Evolutionary conservation across 2,329 filamentous ascomycete species (phyloP), one percentile per base, ranked within the genome.

Genomic region (Pyricularia sp.): DNA sequence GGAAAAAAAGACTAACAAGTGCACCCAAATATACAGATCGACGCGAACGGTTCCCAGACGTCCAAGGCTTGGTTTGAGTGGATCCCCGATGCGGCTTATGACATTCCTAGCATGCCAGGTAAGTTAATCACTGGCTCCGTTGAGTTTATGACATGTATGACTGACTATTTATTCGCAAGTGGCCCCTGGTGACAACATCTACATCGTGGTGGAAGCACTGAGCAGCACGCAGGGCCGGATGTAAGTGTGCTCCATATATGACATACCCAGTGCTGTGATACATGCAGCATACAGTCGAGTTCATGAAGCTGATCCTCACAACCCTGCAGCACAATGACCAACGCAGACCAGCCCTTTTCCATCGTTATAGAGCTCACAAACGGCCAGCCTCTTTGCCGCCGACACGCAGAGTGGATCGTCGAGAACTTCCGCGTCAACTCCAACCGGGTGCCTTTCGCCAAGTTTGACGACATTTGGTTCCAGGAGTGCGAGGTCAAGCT

Each of bases 41-140:
- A 64, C 6, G 57, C 57, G 9, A 63, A 24, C 49, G 35, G 63
- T 62, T 8, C 16, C 19, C 5, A 22, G 12, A 63, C 63, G 2
- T 68, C 65, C n/a, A 62, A 66, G n/a, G 70, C 71, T 22, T 74
- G 73, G 73, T 74, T 71, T 68, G 70, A 73, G 62, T 74, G 72
- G 73, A 71, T 68, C 30, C 72, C 73, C 3, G 69, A 72, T 62
- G 68, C 69, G n/a, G 68, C 71, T 28, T 73, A 69, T 66, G 66
- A 62, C 59, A 73, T 73, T 62, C 65, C 66, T 12, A 68, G 67
- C 28, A 69, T 74, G 60, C 67, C 65, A 28, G 62, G 62, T 63
- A 33, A 63, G 62, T 22, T 24, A 7, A 22, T 35, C 9, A 24
- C 53, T 57, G 31, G 10, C 26, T 28, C 59, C 2, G 7, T 16